phyloP scores from a whole-genome alignment of 2,329 filamentous ascomycete genomes.

The Monilinia vaccinii-corymbosi region DNA sequence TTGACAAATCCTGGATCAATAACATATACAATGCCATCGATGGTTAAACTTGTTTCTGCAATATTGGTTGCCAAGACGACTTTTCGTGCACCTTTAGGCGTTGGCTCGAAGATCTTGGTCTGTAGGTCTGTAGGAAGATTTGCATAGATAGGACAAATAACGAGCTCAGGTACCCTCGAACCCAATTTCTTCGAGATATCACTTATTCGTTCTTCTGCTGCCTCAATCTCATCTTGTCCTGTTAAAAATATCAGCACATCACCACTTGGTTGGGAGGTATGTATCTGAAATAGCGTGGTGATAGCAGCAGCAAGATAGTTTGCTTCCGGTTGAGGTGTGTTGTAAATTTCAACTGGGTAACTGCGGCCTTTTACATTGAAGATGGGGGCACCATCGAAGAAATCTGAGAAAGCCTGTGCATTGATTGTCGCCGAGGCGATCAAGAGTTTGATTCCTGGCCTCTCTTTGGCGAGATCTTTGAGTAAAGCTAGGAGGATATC shows the following conservation, averaged over 20 bases:
- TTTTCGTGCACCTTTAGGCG: slow-evolving; percentile 75
- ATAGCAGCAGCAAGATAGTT: slow-evolving; percentile 90
- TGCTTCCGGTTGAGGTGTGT: slow-evolving; percentile 81
- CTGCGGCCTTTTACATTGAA: slow-evolving; percentile 88
- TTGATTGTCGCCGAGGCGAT: slow-evolving; percentile 95
- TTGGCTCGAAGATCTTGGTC: slow-evolving; percentile 89
- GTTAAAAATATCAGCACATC: slow-evolving; percentile 94
- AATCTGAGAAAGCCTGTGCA: slow-evolving; percentile 81
- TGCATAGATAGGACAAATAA: slow-evolving; percentile 90
- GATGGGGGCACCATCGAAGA: slow-evolving; percentile 87
- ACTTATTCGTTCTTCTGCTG: slow-evolving; percentile 71
- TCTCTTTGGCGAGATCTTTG: slow-evolving; percentile 76
- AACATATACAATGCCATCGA: slow-evolving; percentile 92
- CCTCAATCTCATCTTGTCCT: slow-evolving; percentile 92
- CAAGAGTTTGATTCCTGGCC: slow-evolving; percentile 79
- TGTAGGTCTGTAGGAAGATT: slow-evolving; percentile 87
- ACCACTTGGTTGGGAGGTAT: slow-evolving; percentile 73
- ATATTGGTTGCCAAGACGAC: slow-evolving; percentile 95
- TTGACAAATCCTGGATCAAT: slow-evolving; percentile 95
- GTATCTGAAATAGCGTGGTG: slow-evolving; percentile 91
- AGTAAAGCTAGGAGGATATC: slow-evolving; percentile 83
- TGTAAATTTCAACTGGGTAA: slow-evolving; percentile 86
- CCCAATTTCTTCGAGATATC: slow-evolving; percentile 85
- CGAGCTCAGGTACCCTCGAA: slow-evolving; percentile 72
- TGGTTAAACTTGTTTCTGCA: slow-evolving; percentile 89